Conservation (phyloP, 345 rosid species). For the Stellera chamaejasme region DNA sequence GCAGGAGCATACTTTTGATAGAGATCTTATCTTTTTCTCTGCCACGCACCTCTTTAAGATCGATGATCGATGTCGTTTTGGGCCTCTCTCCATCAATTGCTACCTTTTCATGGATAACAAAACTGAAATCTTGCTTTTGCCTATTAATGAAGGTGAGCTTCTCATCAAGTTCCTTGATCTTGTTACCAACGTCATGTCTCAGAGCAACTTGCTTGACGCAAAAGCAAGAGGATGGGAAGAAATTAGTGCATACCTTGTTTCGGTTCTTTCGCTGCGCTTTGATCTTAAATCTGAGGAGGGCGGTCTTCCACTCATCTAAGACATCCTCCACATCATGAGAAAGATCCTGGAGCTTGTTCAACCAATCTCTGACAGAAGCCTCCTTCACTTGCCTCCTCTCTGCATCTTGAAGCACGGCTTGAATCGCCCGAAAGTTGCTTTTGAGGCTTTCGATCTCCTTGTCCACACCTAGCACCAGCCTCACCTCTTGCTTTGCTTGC, state of each 20-base stretch:
- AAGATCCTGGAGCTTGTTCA: slow-evolving; percentile 9
- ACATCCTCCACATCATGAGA: slow-evolving; percentile 16
- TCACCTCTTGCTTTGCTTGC: too few species aligned
- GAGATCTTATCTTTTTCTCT: neutral
- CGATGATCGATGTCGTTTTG: slow-evolving; percentile 1
- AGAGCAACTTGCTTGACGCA: neutral
- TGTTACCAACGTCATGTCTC: neutral
- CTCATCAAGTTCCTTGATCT: neutral
- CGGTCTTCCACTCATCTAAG: slow-evolving; percentile 7
- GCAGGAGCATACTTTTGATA: slow-evolving; percentile 3
- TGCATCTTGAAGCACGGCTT: slow-evolving; percentile 14
- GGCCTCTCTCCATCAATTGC: neutral
- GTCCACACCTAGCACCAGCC: too few species aligned
- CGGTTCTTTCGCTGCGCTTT: neutral
- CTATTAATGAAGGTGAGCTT: neutral
- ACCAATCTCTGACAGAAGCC: slow-evolving; percentile 5
- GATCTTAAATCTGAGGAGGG: too few species aligned
- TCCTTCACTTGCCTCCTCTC: slow-evolving; percentile 16
- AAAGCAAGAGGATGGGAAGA: neutral
- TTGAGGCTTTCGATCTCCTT: too few species aligned
- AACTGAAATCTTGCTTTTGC: neutral
- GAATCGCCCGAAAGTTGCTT: neutral
- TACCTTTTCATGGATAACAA: too few species aligned
- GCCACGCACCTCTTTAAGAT: slow-evolving; percentile 3
- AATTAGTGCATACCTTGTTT: neutral